phyloP scores from a whole-genome alignment of 495 filamentous ascomycete genomes.

The Daldinia caldariorum region DNA sequence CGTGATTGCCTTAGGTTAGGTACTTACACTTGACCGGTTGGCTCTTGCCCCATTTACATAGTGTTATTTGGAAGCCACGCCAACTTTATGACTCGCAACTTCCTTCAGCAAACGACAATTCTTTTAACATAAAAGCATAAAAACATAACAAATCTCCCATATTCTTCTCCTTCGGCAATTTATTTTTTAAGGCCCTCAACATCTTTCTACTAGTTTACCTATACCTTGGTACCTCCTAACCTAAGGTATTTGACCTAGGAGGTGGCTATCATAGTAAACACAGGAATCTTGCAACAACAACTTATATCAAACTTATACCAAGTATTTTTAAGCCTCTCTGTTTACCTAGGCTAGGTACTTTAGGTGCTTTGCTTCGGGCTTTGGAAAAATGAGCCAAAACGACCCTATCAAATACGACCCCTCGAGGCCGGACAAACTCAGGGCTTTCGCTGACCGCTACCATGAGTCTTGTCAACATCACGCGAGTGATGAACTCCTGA shows the following conservation, averaged over 20 bases:
- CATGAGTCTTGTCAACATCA: background rate
- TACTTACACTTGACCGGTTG: background rate
- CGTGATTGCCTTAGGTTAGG: background rate
- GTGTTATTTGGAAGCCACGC: background rate
- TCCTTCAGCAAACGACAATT: background rate
- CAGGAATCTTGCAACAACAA: background rate
- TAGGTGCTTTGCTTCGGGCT: background rate
- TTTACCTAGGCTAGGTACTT: background rate
- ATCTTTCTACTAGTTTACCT: background rate
- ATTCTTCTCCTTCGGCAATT: background rate
- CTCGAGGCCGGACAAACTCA: background rate
- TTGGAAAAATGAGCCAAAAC: background rate
- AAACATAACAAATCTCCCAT: background rate
- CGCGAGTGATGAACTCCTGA: background rate
- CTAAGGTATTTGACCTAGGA: too few relatives aligned
- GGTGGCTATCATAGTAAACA: background rate
- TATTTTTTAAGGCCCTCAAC: background rate
- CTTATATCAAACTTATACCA: background rate
- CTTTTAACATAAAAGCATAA: background rate
- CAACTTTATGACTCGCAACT: background rate
- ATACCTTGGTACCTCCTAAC: too few relatives aligned
- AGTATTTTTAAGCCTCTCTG: background rate
- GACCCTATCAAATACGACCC: background rate
- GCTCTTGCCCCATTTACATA: background rate
- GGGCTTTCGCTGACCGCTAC: background rate